A percentile compares a stretch with the other conserved stretches of the same genome.
Conservation (phyloP, 2,329 filamentous ascomycete genomes). For the Botrytis byssoidea region DNA sequence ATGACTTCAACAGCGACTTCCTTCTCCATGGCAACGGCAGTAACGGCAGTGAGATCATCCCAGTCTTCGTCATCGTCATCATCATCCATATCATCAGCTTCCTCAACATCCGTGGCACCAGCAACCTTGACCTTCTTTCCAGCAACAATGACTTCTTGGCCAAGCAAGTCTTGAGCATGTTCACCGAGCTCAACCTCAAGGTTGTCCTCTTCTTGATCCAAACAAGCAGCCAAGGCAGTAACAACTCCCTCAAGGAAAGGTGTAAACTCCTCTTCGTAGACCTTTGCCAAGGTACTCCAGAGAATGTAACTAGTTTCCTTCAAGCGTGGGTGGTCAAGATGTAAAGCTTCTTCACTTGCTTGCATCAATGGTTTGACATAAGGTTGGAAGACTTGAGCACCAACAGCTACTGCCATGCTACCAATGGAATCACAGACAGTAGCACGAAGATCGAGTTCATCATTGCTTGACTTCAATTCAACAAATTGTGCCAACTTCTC, state of each 20-base stretch:
- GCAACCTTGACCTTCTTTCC: constrained; percentile 86
- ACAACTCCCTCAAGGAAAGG: constrained; percentile 77
- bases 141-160: constrained; percentile 72
- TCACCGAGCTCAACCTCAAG: constrained; percentile 74
- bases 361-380: constrained; percentile 90
- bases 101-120: constrained; percentile 56
- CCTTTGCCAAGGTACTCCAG: constrained; percentile 91
- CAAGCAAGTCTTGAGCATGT: constrained; percentile 70
- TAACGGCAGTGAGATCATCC: constrained; percentile 80
- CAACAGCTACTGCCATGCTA: constrained; percentile 86
- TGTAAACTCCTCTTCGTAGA: constrained; percentile 81
- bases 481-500: constrained; percentile 81
- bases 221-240: constrained; percentile 76
- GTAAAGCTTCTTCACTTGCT: constrained; percentile 85
- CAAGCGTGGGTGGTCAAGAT: constrained; percentile 83
- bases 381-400: constrained; percentile 80
- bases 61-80: constrained; percentile 79
- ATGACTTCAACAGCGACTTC: constrained; percentile 95
- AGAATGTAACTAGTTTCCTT: constrained; percentile 97
- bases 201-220: constrained; percentile 85
- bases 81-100: constrained; percentile 61
- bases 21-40: constrained; percentile 89
- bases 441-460: constrained; percentile 85
- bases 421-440: constrained; percentile 91
- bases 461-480: constrained; percentile 81